Evolutionary conservation across 2,329 filamentous ascomycete genomes (phyloP).

Genomic region (Xylariomycetidae sp.): DNA sequence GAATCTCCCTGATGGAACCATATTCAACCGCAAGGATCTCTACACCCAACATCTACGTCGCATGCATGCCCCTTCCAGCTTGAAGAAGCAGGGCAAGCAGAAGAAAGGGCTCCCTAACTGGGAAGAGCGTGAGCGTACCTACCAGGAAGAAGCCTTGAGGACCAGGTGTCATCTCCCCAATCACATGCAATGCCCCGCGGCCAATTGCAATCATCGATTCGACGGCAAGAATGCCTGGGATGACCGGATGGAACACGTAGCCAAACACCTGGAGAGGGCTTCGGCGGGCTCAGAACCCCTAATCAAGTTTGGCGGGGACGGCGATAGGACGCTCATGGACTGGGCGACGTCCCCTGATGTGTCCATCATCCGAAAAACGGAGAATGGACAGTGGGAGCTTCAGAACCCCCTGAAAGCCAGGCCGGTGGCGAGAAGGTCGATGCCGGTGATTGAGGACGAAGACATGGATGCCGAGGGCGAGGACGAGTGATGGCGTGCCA

Average conservation of each 20-base stretch:
- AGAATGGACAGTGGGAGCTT: constrained; percentile 21
- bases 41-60: constrained; percentile 84
- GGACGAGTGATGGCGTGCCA: too few relatives aligned
- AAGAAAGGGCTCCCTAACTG: constrained; percentile 33
- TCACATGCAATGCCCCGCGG: constrained; percentile 56
- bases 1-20: constrained; percentile 48
- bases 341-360: constrained; percentile 27
- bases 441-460: too few relatives aligned
- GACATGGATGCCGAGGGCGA: too few relatives aligned
- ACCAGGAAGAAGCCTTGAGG: constrained; percentile 56
- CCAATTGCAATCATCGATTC: constrained; percentile 58
- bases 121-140: constrained; percentile 50
- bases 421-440: too few relatives aligned
- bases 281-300: constrained; percentile 27
- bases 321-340: constrained; percentile 22
- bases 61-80: constrained; percentile 64
- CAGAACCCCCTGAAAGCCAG: constrained; percentile 27
- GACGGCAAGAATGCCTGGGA: constrained; percentile 67
- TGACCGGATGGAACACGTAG: constrained; percentile 81
- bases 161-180: constrained; percentile 59
- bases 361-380: constrained; percentile 20
- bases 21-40: constrained; percentile 88
- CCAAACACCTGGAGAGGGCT: constrained; percentile 66
- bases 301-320: constrained; percentile 21
- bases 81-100: constrained; percentile 33